Conservation (phyloP, 83 land plant genomes). For the Thuja plicata region DNA sequence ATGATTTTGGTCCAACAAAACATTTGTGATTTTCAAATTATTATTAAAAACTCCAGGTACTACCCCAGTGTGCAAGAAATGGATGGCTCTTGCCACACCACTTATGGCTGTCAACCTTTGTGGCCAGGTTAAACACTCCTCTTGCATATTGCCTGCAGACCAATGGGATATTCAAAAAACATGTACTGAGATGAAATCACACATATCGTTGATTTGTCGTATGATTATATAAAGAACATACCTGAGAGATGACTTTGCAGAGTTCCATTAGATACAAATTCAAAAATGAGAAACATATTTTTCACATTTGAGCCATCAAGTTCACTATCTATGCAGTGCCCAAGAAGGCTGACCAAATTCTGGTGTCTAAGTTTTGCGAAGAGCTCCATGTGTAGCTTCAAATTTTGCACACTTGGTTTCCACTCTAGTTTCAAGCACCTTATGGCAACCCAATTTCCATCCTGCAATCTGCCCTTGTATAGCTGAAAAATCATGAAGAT, state of each 20-base stretch:
- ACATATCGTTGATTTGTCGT: neutral
- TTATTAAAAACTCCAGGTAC: conserved; percentile 64
- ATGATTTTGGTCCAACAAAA: conserved; percentile 62
- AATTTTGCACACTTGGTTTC: conserved; percentile 36
- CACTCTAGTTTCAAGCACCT: conserved; percentile 60
- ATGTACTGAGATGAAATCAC: neutral
- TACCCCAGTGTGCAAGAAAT: conserved; percentile 67
- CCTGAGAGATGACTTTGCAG: conserved; percentile 59
- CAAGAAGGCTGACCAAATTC: conserved; percentile 66
- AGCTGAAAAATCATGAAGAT: conserved; percentile 30
- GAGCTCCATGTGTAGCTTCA: conserved; percentile 42
- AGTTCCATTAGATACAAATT: conserved; percentile 59
- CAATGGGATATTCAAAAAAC: conserved; percentile 2
- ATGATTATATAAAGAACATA: conserved; percentile 18
- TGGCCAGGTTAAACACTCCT: conserved; percentile 55
- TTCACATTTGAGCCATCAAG: conserved; percentile 34
- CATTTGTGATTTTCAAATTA: conserved; percentile 52
- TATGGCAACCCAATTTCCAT: conserved; percentile 57
- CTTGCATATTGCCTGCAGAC: neutral
- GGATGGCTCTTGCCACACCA: conserved; percentile 67
- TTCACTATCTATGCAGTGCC: conserved; percentile 55
- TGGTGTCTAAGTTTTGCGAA: conserved; percentile 64
- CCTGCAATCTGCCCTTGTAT: conserved; percentile 54
- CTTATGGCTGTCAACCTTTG: conserved; percentile 59
- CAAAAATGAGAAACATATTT: conserved; percentile 52